These are phyloP conservation scores for Colletotrichum camelliae DNA, from an alignment of 2,329 filamentous ascomycete genomes.

Conservation along the genomic window DNA sequence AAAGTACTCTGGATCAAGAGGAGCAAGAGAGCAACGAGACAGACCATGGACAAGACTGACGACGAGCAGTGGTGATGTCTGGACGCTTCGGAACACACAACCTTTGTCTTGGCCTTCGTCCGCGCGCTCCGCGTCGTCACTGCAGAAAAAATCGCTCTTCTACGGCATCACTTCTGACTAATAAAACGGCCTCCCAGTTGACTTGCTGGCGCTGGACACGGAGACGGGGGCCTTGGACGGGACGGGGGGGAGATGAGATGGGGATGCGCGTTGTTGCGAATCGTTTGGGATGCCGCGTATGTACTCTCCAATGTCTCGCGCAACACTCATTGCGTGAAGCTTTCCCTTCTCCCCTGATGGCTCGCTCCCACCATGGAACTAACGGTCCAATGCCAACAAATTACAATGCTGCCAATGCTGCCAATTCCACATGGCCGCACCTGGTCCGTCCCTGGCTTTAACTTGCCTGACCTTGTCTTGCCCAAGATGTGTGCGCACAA, in stretches of 20 bases:
- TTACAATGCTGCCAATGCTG: not conserved
- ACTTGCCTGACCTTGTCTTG: not conserved
- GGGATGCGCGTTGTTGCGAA: not conserved
- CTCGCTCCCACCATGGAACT: not conserved
- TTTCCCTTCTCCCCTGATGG: not conserved
- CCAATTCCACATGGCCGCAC: not conserved
- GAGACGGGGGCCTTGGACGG: not conserved
- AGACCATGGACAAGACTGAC: not conserved
- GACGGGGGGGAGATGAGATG: not conserved
- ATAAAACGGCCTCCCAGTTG: not conserved
- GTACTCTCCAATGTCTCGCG: not conserved
- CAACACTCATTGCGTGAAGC: not conserved
- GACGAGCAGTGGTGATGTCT: not conserved
- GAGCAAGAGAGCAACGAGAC: not conserved
- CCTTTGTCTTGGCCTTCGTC: not conserved
- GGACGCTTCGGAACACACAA: not conserved
- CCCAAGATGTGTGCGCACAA: not conserved
- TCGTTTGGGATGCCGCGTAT: not conserved
- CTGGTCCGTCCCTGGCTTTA: not conserved
- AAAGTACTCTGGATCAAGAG: not conserved
- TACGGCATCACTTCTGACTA: slow-evolving; percentile 11
- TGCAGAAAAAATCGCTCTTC: not conserved
- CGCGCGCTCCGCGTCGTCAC: not conserved
- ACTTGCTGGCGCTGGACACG: not conserved
- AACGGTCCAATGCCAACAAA: not conserved